Evolutionary conservation across 768 basidiomycete genomes (phyloP).

Genomic region (Leccinum sublutescens): DNA sequence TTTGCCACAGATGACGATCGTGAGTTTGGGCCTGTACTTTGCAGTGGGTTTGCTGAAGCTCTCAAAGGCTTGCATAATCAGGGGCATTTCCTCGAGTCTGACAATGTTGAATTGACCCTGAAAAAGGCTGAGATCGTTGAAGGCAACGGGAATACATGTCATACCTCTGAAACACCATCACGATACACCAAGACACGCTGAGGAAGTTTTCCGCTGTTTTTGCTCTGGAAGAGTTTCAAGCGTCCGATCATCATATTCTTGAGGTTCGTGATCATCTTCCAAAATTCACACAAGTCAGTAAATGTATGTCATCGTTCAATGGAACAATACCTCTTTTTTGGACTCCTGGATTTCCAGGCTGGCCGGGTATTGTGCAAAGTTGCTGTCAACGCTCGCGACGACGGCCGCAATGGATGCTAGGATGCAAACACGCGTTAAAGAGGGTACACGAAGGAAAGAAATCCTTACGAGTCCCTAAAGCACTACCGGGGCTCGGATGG

Average conservation of each 20-base stretch:
- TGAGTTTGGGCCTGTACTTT: slow-evolving; percentile 46
- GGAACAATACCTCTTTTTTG: slow-evolving; percentile 60
- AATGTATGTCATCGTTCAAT: not conserved
- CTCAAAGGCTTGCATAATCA: slow-evolving; percentile 42
- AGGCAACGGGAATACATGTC: slow-evolving; percentile 3
- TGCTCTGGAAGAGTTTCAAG: slow-evolving; percentile 38
- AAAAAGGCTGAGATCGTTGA: slow-evolving; percentile 10
- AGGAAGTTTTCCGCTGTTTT: slow-evolving; percentile 38
- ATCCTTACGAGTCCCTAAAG: slow-evolving; percentile 43
- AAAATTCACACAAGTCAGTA: not conserved
- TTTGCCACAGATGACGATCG: slow-evolving; percentile 56
- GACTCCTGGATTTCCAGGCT: slow-evolving; percentile 50
- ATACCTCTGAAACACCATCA: slow-evolving; percentile 80
- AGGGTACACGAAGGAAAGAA: not conserved
- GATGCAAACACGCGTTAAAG: not conserved
- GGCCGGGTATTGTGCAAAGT: slow-evolving; percentile 50
- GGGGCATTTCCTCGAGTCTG: slow-evolving; percentile 41
- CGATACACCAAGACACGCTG: slow-evolving; percentile 52
- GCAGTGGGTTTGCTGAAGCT: slow-evolving; percentile 36
- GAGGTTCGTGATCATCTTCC: slow-evolving; percentile 49
- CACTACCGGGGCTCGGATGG: slow-evolving; percentile 75
- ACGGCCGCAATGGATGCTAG: slow-evolving; percentile 52
- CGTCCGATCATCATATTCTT: slow-evolving; percentile 49
- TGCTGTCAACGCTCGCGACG: slow-evolving; percentile 46
- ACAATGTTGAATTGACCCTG: slow-evolving; percentile 52